Evolutionary conservation across 2,329 filamentous ascomycete species (phyloP).

Genomic region (Diplodia intermedia): DNA sequence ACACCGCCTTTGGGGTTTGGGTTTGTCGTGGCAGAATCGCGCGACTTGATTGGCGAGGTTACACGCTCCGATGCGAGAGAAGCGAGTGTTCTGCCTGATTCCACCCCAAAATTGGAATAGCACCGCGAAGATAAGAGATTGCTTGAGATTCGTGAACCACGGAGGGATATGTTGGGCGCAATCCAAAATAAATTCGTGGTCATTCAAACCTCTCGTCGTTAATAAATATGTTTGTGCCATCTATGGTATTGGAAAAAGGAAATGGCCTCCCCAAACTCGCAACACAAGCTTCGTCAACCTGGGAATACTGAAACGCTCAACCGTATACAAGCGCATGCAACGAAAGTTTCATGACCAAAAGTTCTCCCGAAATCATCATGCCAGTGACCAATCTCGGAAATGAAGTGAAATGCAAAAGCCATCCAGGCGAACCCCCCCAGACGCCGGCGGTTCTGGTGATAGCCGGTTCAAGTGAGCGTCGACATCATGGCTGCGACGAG

Average conservation of each 20-base stretch:
- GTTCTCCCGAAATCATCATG: slow-evolving; percentile 1
- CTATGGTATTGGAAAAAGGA: slow-evolving; percentile 23
- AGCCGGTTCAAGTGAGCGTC: slow-evolving; percentile 46
- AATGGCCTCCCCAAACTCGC: slow-evolving; percentile 4
- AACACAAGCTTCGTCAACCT: slow-evolving; percentile 3
- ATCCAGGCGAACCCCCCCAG: not conserved
- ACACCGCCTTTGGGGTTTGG: not conserved
- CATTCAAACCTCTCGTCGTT: slow-evolving; percentile 10
- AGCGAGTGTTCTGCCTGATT: not conserved
- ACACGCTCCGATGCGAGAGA: not conserved
- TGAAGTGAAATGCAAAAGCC: not conserved
- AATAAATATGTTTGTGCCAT: slow-evolving; percentile 26
- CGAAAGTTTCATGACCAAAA: slow-evolving; percentile 1
- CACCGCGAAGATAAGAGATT: not conserved
- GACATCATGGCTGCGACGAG: slow-evolving; percentile 54
- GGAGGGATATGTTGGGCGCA: not conserved
- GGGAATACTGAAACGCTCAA: not conserved
- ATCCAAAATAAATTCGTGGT: not conserved
- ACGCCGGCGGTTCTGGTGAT: not conserved
- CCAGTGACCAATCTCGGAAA: slow-evolving; percentile 21
- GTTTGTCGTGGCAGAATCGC: not conserved
- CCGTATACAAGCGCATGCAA: slow-evolving; percentile 11
- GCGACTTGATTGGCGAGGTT: not conserved
- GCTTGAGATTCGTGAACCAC: not conserved
- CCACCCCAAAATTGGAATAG: not conserved